Evolutionary conservation across 495 filamentous ascomycete species (phyloP), one percentile per base, ranked within the genome.

Genomic region (Cudoniella acicularis): DNA sequence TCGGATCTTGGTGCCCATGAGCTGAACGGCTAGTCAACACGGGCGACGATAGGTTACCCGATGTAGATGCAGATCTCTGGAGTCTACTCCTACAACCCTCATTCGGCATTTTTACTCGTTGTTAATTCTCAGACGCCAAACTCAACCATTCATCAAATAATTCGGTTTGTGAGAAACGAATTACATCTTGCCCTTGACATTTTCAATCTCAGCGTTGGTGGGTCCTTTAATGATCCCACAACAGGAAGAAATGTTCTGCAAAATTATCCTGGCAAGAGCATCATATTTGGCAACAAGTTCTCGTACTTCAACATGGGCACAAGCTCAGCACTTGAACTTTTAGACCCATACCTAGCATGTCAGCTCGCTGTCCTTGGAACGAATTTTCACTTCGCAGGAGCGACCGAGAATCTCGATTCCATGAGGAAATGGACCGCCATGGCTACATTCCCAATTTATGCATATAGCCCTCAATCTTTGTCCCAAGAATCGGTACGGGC

Each of bases 161-260:
- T 67, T 17, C 17, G 56, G 11, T 58, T 65, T 18, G 47, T 69
- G 27, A 45, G 61, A 20, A n/a, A 52, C 13, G 49, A 53, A 2
- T 58, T 69, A 0, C 56, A 59, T 17, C 55, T 60, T 1, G 8
- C 13, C 10, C 54, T 69, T 2, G 67, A 69, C 27, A 59, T 67
- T 25, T 67, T 69, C 57, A 69, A 69, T 51, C 54, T 69, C 17
- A 67, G 64, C 52, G 61, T 69, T 9, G 62, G 26, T 26, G 67
- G 67, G 1, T 57, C 67, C 0, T 65, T 62, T 26, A 22, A 41
- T 13, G 49, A 26, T 21, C 27, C 27, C 3, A 13, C 43, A 4
- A 49, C 49, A 1, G 23, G 46, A 17, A 41, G 59, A 13, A 61
- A 50, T 21, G 52, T 61, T 4, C 52, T 69, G 2, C 16, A 49